Percentiles rank a stretch among this genome's conserved stretches.
These are phyloP conservation scores for Spatholobus suberectus DNA, from an alignment of 306 rosid species.

Conservation along the genomic window DNA sequence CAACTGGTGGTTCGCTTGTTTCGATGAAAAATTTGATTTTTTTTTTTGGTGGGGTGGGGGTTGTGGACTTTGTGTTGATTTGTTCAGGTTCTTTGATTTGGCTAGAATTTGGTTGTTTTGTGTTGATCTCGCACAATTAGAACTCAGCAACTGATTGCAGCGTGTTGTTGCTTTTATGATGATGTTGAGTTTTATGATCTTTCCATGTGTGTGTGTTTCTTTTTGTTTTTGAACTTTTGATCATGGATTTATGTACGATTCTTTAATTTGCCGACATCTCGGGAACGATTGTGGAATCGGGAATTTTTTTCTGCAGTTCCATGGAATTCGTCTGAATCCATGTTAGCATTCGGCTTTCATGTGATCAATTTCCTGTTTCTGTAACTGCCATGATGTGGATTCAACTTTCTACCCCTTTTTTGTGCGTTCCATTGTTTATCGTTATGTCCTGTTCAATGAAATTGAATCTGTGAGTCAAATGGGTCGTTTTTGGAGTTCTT, in stretches of 20 bases:
- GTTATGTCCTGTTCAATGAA: not conserved
- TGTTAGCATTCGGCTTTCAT: slow-evolving; percentile 28
- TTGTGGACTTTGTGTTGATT: slow-evolving; percentile 28
- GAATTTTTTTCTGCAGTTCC: slow-evolving; percentile 31
- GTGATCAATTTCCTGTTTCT: slow-evolving; percentile 13
- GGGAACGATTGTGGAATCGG: slow-evolving; percentile 24
- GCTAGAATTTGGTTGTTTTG: slow-evolving; percentile 2
- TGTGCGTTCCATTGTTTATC: not conserved
- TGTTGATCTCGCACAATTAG: slow-evolving; percentile 43
- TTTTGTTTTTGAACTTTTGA: not conserved
- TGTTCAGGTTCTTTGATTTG: slow-evolving; percentile 15
- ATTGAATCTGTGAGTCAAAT: slow-evolving; percentile 28
- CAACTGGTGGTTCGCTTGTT: not conserved
- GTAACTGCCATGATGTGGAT: slow-evolving; percentile 26
- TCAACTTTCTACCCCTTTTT: not conserved
- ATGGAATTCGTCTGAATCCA: slow-evolving; percentile 36
- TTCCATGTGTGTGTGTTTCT: not conserved
- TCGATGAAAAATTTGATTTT: not conserved
- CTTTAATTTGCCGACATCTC: not conserved
- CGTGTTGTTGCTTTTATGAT: not conserved
- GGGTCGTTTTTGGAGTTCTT: slow-evolving; percentile 26
- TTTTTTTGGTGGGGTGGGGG: not conserved
- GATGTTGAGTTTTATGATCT: slow-evolving; percentile 36
- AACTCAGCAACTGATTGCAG: not conserved
- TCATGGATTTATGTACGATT: slow-evolving; percentile 35